Conservation (phyloP, 1,139 yeast genomes). For the Candida sojae region DNA sequence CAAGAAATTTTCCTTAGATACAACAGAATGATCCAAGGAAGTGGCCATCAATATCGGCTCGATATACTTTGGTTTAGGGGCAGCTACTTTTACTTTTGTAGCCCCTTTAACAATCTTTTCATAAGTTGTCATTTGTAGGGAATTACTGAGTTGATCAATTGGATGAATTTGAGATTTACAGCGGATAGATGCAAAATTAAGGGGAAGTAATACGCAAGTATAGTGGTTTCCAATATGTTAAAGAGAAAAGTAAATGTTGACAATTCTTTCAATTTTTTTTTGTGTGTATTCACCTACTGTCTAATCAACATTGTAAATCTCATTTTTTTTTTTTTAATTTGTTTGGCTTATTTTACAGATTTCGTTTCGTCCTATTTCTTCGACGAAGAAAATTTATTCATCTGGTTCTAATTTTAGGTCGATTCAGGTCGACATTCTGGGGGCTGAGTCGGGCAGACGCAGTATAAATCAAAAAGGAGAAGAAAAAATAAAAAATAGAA, state of each 20-base stretch:
- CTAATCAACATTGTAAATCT: neutral
- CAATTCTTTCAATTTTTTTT: neutral
- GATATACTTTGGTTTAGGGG: conserved; percentile 93
- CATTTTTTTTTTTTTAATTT: neutral
- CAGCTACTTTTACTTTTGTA: conserved; percentile 74
- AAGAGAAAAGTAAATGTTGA: too few species aligned
- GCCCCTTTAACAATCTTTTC: conserved; percentile 52
- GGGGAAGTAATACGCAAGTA: too few species aligned
- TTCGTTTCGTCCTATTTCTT: neutral
- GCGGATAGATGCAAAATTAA: too few species aligned
- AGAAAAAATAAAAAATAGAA: too few species aligned
- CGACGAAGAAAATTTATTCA: too few species aligned
- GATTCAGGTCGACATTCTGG: too few species aligned
- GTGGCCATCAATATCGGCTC: conserved; percentile 91
- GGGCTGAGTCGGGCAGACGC: too few species aligned
- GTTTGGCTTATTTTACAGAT: too few species aligned
- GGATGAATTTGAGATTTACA: neutral
- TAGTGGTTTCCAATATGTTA: too few species aligned
- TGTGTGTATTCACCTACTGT: neutral
- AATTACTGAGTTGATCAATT: neutral
- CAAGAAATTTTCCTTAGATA: conserved; percentile 60
- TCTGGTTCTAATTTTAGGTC: too few species aligned
- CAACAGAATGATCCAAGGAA: conserved; percentile 36
- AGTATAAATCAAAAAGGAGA: too few species aligned
- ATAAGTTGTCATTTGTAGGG: conserved; percentile 40